phyloP scores from a whole-genome alignment of 345 rosid species.

The Eucalyptus virginea region DNA sequence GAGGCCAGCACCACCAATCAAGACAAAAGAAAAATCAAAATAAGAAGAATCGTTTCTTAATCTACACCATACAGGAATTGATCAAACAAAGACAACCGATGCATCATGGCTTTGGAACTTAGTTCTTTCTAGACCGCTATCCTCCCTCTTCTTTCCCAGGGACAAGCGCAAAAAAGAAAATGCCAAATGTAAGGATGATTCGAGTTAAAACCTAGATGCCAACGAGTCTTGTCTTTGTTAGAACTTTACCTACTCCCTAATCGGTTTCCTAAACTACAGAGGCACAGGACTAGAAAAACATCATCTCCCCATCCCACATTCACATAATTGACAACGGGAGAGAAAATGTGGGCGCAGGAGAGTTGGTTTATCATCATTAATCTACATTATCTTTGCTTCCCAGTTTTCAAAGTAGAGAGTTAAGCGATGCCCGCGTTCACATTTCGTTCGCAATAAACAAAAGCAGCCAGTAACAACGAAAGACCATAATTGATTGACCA shows the following conservation, averaged over 20 bases:
- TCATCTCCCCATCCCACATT: background rate
- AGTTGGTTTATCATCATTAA: background rate
- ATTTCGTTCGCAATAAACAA: background rate
- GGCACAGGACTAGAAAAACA: background rate
- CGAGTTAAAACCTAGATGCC: background rate
- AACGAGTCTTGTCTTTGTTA: background rate
- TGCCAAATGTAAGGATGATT: background rate
- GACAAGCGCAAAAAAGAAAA: background rate
- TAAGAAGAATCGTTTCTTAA: background rate
- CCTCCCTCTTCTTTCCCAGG: background rate
- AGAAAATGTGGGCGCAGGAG: background rate
- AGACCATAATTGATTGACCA: background rate
- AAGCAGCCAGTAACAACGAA: background rate
- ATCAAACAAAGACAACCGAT: background rate
- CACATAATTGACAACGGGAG: background rate
- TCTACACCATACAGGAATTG: background rate
- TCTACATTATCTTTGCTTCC: background rate
- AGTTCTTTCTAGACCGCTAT: background rate
- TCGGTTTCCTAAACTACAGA: background rate
- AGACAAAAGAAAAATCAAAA: background rate
- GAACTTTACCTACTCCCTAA: background rate
- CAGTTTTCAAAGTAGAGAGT: background rate
- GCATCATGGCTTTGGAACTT: background rate
- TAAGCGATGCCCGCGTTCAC: background rate
- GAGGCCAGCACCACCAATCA: background rate